Evolutionary conservation across 768 basidiomycete genomes (phyloP).

Genomic region (Coprinellus micaceus): DNA sequence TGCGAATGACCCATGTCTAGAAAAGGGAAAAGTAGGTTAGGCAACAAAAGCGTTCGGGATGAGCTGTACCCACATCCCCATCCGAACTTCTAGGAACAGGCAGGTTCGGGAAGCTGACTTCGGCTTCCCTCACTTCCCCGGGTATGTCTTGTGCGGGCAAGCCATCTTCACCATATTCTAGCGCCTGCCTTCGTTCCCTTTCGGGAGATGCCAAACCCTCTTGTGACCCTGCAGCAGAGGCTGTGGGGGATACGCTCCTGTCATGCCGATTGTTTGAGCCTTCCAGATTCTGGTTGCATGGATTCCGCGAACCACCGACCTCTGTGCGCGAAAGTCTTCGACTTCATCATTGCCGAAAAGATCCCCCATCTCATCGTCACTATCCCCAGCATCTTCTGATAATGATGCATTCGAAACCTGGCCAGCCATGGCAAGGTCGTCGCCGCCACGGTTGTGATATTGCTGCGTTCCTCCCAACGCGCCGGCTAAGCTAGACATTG

Average conservation of each 20-base stretch:
- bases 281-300: constrained; percentile 7
- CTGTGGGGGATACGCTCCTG: constrained; percentile 41
- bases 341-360: constrained; percentile 69
- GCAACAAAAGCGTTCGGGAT: constrained; percentile 4
- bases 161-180: constrained; percentile 84
- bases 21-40: constrained; percentile 1
- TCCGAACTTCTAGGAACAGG: constrained; percentile 78
- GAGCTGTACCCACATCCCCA: constrained; percentile 57
- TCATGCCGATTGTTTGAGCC: constrained; percentile 9
- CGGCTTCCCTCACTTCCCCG: constrained; percentile 59
- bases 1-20: constrained; percentile 87
- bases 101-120: constrained; percentile 82
- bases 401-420: constrained; percentile 4
- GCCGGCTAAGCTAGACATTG: constrained; percentile 60
- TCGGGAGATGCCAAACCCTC: constrained; percentile 61
- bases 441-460: constrained; percentile 6
- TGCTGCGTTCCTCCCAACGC: constrained; percentile 40
- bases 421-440: constrained; percentile 20
- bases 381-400: constrained; percentile 26
- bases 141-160: constrained; percentile 48
- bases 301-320: constrained; percentile 35
- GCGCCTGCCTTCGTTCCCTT: constrained; percentile 59
- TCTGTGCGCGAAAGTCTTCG: constrained; percentile 45
- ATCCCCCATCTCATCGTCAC: constrained; percentile 67
- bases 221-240: constrained; percentile 50